Conservation (phyloP, 257 asterid genomes). For the Coffea canephora region DNA sequence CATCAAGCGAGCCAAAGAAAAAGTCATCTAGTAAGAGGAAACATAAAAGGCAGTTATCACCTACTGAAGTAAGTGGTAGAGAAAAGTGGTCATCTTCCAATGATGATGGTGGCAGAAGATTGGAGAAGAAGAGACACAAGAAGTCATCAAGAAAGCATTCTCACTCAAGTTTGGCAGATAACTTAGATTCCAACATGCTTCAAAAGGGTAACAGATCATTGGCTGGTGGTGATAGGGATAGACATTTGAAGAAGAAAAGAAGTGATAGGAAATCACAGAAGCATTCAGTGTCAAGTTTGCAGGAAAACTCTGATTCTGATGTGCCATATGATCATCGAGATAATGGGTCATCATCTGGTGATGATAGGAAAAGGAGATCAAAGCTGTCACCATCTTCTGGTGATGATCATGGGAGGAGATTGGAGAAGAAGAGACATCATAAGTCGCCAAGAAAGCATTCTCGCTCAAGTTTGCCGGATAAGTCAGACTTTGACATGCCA, state of each 20-base stretch:
- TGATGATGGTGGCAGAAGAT: constrained; percentile 35
- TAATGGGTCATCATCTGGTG: constrained; percentile 38
- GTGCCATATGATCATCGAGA: constrained; percentile 23
- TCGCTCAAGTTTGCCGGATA: constrained; percentile 35
- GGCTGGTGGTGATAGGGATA: constrained; percentile 33
- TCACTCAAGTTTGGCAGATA: constrained; percentile 35
- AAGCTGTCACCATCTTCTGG: constrained; percentile 40
- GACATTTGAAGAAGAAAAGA: constrained; percentile 38
- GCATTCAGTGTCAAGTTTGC: constrained; percentile 29
- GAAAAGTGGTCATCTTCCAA: constrained; percentile 37
- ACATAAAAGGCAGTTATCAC: constrained; percentile 43
- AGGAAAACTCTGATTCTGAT: constrained; percentile 42
- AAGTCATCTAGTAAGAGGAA: constrained; percentile 53
- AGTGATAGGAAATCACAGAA: constrained; percentile 31
- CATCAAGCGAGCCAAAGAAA: constrained; percentile 50
- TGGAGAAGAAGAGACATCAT: constrained; percentile 42
- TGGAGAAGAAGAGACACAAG: constrained; percentile 42
- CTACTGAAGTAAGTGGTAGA: constrained; percentile 27
- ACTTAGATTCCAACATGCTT: constrained; percentile 36
- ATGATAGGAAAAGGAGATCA: constrained; percentile 36
- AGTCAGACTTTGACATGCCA: constrained; percentile 37
- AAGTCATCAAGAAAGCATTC: constrained; percentile 35
- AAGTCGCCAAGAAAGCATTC: constrained; percentile 36
- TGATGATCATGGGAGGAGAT: constrained; percentile 34
- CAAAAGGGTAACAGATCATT: constrained; percentile 33